Base-by-base conservation (phyloP, 2,329 filamentous ascomycete genomes). In the Rhexocercosporidium sp. region DNA sequence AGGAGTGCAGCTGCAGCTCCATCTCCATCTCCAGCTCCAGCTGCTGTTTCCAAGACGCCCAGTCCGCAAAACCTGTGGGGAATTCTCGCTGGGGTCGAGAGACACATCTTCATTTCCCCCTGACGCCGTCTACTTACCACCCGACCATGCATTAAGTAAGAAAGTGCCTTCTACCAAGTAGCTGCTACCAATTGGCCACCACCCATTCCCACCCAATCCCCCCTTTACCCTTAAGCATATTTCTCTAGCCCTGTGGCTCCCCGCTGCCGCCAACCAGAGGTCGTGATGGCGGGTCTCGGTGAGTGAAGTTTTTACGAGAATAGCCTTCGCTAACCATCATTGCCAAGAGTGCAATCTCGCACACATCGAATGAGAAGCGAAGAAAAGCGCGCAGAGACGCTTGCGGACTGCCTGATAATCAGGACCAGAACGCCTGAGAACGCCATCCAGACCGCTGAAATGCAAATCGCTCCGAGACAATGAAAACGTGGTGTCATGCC, bases 261-360 rank as follows among this genome's bases (percentile, higher is more conserved):
- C 22, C 3, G 37, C 9, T 5, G 49, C 37, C 39, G 56, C 56
- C 56, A 59, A 59, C 56, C 56, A 46, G 37, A 41, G 25, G 56
- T 59, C 56, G 57, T 34, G 57, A 60, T 60, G 57, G 57, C 39
- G 57, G 57, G 57, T 46, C 57, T 60, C 57, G 57, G 57, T 60
- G 41, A 46, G 47, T 60, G 25, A 29, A 47, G n/a, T n/a, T n/a
- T n/a, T 41, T 29, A 59, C 56, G 37, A 59, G 39, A 59, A 59
- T 57, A 57, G 53, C 31, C 31, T 39, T 39, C 29, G 7, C n/a
- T 57, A 57, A 31, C 31, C 31, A 57, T 39, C 29, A 3, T 18
- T 46, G 37, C 56, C 56, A 59, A 59, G 56, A 29, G 14, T 56
- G 37, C 11, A 59, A 59, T 59, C 39, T 59, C 56, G 27, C 14